Base-by-base conservation (phyloP, 202 grass and related monocot genomes). In the Digitaria exilis region DNA sequence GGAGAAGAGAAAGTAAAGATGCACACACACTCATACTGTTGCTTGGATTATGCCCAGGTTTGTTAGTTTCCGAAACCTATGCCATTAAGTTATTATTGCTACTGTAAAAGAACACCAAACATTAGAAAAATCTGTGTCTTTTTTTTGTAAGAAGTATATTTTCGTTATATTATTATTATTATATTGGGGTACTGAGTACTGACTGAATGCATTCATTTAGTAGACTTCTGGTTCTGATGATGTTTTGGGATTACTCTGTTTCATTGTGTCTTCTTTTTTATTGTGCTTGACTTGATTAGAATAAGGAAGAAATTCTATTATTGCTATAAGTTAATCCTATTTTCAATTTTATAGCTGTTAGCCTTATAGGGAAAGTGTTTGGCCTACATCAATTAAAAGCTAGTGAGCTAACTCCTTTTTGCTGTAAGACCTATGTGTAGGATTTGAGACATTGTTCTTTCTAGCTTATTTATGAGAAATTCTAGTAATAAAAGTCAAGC, bases 31-130 rank as follows among this genome's bases (percentile, higher is more conserved):
- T 97, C 95, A 0, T 97, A 97, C 63, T 97, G 95, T 78, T 97
- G 92, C 77, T 88, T 97, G 88, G 95, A 97, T 79, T 97, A 97
- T 78, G 95, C 95, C 78, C 92, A 97, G 92, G 92, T 97, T 84
- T 78, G 22, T 66, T 79, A 24, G 28, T 70, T 28, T 65, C 7
- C 0, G 37, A 55, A 67, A 69, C 35, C 51, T 52, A 0, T 42
- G 24, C 5, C 75, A 26, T 69, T 73, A 80, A 13, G 13, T 77
- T 89, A 34, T 72, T 43, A 5, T 88, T 45, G 6, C 58, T 78
- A 87, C 35, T 75, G 37, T 39, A n/a, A 83, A 77, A 65, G 34
- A 19, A 29, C 21, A 16, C 2, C 24, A 9, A 39, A 12, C 57
- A 18, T 6, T 28, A 78, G 21, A 7, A 11, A 67, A 2, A 80